phyloP scores from a whole-genome alignment of 169 alveolate species.

The Plasmodium berghei region DNA sequence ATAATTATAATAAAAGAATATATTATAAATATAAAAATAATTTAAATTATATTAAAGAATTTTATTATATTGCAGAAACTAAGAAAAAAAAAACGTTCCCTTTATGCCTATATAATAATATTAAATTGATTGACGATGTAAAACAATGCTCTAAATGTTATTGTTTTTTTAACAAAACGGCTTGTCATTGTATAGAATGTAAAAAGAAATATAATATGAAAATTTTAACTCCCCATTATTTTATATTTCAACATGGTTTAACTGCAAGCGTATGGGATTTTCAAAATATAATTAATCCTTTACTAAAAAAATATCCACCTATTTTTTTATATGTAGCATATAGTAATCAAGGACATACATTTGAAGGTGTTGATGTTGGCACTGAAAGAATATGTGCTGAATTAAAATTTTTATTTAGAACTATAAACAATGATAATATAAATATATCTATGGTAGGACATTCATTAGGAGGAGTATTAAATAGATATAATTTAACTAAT shows the following conservation, averaged over 20 bases:
- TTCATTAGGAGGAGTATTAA: conserved; percentile 84
- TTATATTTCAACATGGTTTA: conserved; percentile 84
- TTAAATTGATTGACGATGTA: conserved; percentile 74
- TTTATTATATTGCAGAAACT: conserved; percentile 54
- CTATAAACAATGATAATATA: conserved; percentile 69
- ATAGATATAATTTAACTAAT: conserved; percentile 74
- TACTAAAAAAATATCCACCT: conserved; percentile 79
- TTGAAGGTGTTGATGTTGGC: conserved; percentile 82
- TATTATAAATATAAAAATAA: conserved; percentile 61
- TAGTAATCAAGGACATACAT: conserved; percentile 80
- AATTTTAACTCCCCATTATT: conserved; percentile 79
- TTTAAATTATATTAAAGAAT: conserved; percentile 48
- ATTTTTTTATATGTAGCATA: conserved; percentile 81
- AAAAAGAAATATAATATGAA: conserved; percentile 64
- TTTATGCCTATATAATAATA: conserved; percentile 51
- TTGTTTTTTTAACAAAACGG: conserved; percentile 78
- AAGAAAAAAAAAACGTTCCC: conserved; percentile 58
- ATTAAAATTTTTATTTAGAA: conserved; percentile 74
- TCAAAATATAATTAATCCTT: conserved; percentile 75
- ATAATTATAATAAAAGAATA: conserved; percentile 7
- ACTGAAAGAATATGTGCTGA: conserved; percentile 80
- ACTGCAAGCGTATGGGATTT: conserved; percentile 81
- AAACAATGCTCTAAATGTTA: conserved; percentile 78
- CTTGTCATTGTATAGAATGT: conserved; percentile 82
- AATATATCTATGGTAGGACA: conserved; percentile 84